Evolutionary conservation across 2,329 filamentous ascomycete genomes (phyloP), one percentile per base, ranked within the genome.

Genomic region (Myriosclerotinia curreyana): DNA sequence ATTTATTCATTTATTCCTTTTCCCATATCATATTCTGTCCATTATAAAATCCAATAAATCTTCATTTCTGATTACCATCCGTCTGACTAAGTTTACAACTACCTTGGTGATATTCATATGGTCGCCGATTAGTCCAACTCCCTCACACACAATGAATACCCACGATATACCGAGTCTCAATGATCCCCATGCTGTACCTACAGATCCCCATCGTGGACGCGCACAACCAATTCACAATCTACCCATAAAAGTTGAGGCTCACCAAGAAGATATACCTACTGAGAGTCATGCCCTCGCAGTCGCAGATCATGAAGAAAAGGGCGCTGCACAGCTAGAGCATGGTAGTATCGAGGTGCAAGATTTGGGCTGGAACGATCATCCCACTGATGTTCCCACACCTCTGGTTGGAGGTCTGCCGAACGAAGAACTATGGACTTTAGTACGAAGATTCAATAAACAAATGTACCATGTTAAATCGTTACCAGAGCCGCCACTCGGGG

Each of bases 401-500:
- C 77, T 89, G 3, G 83, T 87, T 3, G 82, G 83, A 22, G 84
- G 85, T 11, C 70, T 88, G 53, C 76, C 79, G 11, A 89, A 89
- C 69, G 85, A 89, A 58, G 84, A 88, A 63, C 73, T 89, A 7
- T 89, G 86, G 85, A 79, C 86, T 67, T 75, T 88, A 34, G 76
- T 88, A 50, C 77, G 86, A 60, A 77, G 86, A 20, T 88, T 88
- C 71, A 86, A 89, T 71, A 87, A 87, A 79, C 83, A 85, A 76
- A 77, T 84, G 60, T 84, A 84, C 67, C 78, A 84, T 76, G 89
- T 95, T 69, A 91, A 90, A 74, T 85, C 88, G 36, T 84, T 87
- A 11, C 69, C 75, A 0, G 71, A 76, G 34, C 77, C 82, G 76
- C 84, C 9, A 0, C 82, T 89, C 1, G 89, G 88, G 7, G 85